Base-by-base conservation (phyloP, 805 yeast genomes). In the Pichia scutulata region DNA sequence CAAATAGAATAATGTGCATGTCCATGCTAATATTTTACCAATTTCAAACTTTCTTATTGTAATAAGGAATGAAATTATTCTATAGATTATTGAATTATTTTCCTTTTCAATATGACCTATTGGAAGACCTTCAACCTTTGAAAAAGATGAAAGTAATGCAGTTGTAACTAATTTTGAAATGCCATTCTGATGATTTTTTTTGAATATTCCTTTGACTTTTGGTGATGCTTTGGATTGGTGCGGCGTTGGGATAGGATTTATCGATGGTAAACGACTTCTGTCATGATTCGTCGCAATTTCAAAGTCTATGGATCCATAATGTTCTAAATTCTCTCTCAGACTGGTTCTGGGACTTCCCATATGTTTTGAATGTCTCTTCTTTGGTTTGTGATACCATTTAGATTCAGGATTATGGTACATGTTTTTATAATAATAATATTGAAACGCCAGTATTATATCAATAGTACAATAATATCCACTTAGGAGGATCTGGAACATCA, bases 391-490 rank as follows among this genome's bases (percentile, higher is more conserved):
- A 46, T 55, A 61, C 55, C 64, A 60, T 43, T 59, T 49, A 2
- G 65, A 62, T 16, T 56, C 56, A 48, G 50, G 78, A 71, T 64
- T 63, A 49, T 60, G 55, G 50, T 70, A 75, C 24, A 74, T 63
- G 14, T 59, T 54, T 43, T 72, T 71, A 57, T 76, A 77, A 61
- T 76, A 76, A 66, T 73, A 75, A 55, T 58, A 77, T 58, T 77
- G 82, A 37, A 65, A 59, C 12, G 71, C 67, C 46, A 77, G 58
- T 16, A 77, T 68, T 24, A 70, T 51, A 57, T 77, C 81, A 18
- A 77, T 73, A 44, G 70, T 67, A 52, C 81, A 70, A 56, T 76
- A 77, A 57, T 78, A 78, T 1, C 69, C 60, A 12, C 78, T 75
- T 14, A 77, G 59, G 30, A 74, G 59, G 1, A 71, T 65, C 55